Evolutionary conservation across 164 flowering plant genomes (phyloP), one percentile per base, ranked within the genome.

Genomic region (Piper betle): DNA sequence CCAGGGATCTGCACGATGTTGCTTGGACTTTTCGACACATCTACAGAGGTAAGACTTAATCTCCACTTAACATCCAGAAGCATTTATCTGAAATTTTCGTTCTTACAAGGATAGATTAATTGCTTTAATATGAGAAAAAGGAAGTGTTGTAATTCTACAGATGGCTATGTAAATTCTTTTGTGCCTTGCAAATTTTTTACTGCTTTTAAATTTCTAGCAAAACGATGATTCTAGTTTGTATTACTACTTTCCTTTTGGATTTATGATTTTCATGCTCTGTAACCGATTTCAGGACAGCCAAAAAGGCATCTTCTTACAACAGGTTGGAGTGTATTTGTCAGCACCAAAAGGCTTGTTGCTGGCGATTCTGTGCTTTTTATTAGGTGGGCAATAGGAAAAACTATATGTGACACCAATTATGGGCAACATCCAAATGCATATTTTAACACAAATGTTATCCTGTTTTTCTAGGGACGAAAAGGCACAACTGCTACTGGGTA

Each of bases 321-420:
- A 5, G 98, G 98, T 50, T 92, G 98, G 98, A 92, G 98, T 70
- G 87, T 92, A 39, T 92, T 92, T 77, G 94, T 92, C 60, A 87
- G 96, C 73, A 81, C 93, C 52, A 92, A 92, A 75, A 78, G 96
- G 71, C 87, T 92, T 55, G 74, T 81, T 64, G 96, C 98, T n/a
- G 96, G 98, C 38, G 96, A 92, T 73, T 82, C 98, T 61, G 91
- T 92, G 65, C 83, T 92, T 50, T 89, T 92, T 65, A 89, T 92
- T 68, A 77, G 96, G 98, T 92, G 79, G 53, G 64, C 20, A 10
- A 43, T 57, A 19, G 2, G 53, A 16, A 17, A 15, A 20, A 20
- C 4, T 54, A 3, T 18, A 54, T 55, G n/a, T 12, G 15, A 62
- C 55, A 50, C 46, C 57, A 40, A 12, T 5, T 50, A 19, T 61